Percentiles rank a stretch among this genome's conserved stretches.
These are phyloP conservation scores for Phytophthora niederhauseri DNA, from an alignment of 352 stramenopile species.

Conservation along the genomic window DNA sequence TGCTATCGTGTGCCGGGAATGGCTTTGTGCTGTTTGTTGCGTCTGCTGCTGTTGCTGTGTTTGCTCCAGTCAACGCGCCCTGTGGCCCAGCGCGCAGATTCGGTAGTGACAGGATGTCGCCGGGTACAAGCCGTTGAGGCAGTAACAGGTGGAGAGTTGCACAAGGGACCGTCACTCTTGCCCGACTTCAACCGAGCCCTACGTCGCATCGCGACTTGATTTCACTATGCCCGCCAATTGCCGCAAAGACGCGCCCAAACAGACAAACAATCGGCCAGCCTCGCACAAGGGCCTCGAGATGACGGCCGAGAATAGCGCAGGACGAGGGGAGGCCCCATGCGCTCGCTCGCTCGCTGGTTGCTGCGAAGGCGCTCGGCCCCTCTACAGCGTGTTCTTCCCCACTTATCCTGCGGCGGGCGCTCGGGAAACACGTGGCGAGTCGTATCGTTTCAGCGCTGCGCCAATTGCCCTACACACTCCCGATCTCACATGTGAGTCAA, in stretches of 20 bases:
- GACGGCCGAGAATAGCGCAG: constrained; percentile 18
- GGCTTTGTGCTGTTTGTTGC: neutral
- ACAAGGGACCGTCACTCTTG: constrained; percentile 29
- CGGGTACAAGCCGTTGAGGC: constrained; percentile 11
- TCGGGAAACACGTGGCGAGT: neutral
- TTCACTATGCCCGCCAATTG: neutral
- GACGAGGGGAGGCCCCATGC: neutral
- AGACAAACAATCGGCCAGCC: constrained; percentile 20
- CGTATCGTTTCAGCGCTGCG: neutral
- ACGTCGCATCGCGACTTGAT: constrained; percentile 11
- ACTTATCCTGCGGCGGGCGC: neutral
- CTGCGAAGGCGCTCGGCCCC: neutral
- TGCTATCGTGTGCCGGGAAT: neutral
- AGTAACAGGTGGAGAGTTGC: constrained; percentile 10
- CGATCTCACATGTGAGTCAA: constrained; percentile 1
- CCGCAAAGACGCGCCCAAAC: constrained; percentile 18
- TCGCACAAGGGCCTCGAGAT: constrained; percentile 25
- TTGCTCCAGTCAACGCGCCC: neutral
- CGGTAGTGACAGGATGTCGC: constrained; percentile 18
- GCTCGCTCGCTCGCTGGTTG: neutral
- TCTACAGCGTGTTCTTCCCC: neutral
- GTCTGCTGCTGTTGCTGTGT: neutral
- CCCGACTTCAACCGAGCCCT: constrained; percentile 27
- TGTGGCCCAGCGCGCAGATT: constrained; percentile 22
- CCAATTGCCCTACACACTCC: neutral